Percentiles rank a stretch among this genome's conserved stretches.
These are phyloP conservation scores for Naegleria lovaniensis DNA, from an alignment of 208 protist species.

Conservation along the genomic window DNA sequence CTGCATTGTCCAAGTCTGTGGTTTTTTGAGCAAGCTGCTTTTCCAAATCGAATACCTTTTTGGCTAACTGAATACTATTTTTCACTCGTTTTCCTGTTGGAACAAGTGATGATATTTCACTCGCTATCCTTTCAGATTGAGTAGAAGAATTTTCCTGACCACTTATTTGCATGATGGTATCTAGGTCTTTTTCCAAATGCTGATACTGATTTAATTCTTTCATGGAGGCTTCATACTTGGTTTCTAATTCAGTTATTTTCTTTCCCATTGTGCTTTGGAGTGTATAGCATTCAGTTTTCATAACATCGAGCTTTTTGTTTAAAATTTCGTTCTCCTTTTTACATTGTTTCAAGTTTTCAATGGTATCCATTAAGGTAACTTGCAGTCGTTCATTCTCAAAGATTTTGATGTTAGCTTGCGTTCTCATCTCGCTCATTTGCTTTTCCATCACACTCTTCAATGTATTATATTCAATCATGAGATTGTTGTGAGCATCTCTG, in stretches of 20 bases:
- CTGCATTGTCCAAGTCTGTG: background rate
- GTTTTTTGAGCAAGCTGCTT: background rate
- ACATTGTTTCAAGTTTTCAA: background rate
- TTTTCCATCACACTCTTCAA: background rate
- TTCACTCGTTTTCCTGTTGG: background rate
- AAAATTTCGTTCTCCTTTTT: background rate
- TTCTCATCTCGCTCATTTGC: background rate
- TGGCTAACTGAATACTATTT: background rate
- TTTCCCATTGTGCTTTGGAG: background rate
- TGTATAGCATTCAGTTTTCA: conserved; percentile 2
- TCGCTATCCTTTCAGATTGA: background rate
- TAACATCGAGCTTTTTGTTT: background rate
- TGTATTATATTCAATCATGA: background rate
- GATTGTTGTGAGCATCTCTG: background rate
- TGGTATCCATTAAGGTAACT: background rate
- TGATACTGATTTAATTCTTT: background rate
- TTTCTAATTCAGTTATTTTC: conserved; percentile 13
- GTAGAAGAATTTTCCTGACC: background rate
- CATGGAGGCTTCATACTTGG: background rate
- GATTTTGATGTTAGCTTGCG: background rate
- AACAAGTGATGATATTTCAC: background rate
- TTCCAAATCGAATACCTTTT: conserved; percentile 2
- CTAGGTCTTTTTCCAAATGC: conserved; percentile 13
- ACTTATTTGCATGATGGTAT: background rate
- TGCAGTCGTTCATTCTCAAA: conserved; percentile 16